Evolutionary conservation across 805 yeast species (phyloP), one percentile per base, ranked within the genome.

Genomic region (Metschnikowia dekortorum): DNA sequence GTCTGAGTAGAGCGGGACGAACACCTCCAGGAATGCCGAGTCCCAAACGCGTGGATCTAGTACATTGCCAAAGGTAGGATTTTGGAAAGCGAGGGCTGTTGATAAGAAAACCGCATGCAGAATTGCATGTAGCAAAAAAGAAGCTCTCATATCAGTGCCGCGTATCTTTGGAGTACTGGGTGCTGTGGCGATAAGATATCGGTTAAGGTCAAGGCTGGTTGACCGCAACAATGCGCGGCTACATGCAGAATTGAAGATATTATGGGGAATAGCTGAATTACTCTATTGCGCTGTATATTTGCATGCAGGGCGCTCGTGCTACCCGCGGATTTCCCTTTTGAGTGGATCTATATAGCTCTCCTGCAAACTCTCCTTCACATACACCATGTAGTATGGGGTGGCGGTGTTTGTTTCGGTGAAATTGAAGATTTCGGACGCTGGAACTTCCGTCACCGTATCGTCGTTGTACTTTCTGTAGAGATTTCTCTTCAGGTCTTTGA

Each of bases 381-480:
- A 92, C 0, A 88, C 96, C 45, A 94, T 73, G 65, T 88, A 92
- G 61, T 92, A 92, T 3, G 99, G 98, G 1, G 98, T 94, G 0
- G 97, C 97, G 0, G 89, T 85, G 63, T 89, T 89, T 0, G 81
- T 84, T 41, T 75, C 79, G 31, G 68, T 71, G 52, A 83, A 83
- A 63, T 87, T 83, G 65, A 84, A 79, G 3, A 87, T 87, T 62
- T 86, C 89, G 6, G 72, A 65, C 0, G 75, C 70, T 0, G 81
- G 70, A 1, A 87, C 97, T 55, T 85, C 95, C 2, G 89, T 82
- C n/a, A 94, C 96, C n/a, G 78, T 76, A 61, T 94, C 98, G 70
- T 94, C 99, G 62, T 94, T 94, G 67, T 94, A 94, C 71, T 89
- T 91, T 53, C 97, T 75, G 80, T 83, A 94, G 18, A 87, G 70